Percentiles rank a stretch among this genome's conserved stretches.
phyloP scores from a whole-genome alignment of 2,329 filamentous ascomycete genomes.

The Pseudocercospora pini-densiflorae region DNA sequence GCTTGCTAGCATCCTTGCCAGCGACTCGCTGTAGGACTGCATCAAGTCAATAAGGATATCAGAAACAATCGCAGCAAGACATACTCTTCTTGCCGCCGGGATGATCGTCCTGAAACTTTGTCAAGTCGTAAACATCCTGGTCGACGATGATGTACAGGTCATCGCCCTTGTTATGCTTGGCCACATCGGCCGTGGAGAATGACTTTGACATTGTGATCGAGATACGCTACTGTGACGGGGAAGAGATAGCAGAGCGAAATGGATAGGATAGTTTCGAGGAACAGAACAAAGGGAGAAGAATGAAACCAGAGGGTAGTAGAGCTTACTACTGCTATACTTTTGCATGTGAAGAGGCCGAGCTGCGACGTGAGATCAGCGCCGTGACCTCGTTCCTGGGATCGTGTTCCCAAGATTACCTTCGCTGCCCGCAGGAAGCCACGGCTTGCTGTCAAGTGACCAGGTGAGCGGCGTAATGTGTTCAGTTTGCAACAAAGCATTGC shows the following conservation, averaged over 20 bases:
- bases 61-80: conserved; percentile 3
- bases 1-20: conserved; percentile 70
- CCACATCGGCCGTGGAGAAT: conserved; percentile 83
- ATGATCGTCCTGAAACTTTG: conserved; percentile 62
- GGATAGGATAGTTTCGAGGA: background rate
- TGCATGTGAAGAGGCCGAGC: conserved; percentile 12
- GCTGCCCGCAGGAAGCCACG: background rate
- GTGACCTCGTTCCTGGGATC: conserved; percentile 1
- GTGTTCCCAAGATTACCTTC: background rate
- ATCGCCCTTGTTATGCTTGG: conserved; percentile 86
- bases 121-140: conserved; percentile 94
- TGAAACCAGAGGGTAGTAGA: background rate
- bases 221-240: background rate
- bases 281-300: conserved; percentile 1
- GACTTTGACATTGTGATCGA: conserved; percentile 77
- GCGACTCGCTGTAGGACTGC: conserved; percentile 67
- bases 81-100: conserved; percentile 75
- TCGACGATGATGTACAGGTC: conserved; percentile 90
- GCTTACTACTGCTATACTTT: background rate
- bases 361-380: conserved; percentile 2
- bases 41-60: background rate
- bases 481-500: background rate
- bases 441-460: background rate
- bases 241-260: background rate
- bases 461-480: background rate